Evolutionary conservation across 352 stramenopile species (phyloP).

Genomic region (Globisporangium perplexum): DNA sequence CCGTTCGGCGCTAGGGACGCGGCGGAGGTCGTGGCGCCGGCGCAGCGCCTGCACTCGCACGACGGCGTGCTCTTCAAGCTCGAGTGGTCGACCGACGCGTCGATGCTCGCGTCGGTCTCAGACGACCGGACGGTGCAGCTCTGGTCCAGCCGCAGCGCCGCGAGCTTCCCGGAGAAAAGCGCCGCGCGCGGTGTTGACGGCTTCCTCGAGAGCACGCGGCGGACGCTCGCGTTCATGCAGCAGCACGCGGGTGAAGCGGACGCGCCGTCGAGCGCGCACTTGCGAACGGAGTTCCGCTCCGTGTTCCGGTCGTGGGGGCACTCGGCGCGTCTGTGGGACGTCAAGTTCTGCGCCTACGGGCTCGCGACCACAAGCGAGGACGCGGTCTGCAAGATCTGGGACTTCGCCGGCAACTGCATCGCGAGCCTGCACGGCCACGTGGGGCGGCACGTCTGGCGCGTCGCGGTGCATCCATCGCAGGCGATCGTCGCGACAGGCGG

Average conservation of each 20-base stretch:
- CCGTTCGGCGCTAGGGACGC: slow-evolving; percentile 16
- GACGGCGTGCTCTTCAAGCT: slow-evolving; percentile 86
- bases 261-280: not conserved
- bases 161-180: slow-evolving; percentile 4
- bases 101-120: slow-evolving; percentile 72
- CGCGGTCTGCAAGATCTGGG: slow-evolving; percentile 71
- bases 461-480: slow-evolving; percentile 46
- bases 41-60: slow-evolving; percentile 70
- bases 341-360: slow-evolving; percentile 48
- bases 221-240: slow-evolving; percentile 10
- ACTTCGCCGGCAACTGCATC: slow-evolving; percentile 45
- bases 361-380: slow-evolving; percentile 76
- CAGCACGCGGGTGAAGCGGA: not conserved
- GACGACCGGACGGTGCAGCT: slow-evolving; percentile 83
- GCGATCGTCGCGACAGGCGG: slow-evolving; percentile 59
- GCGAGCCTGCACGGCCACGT: slow-evolving; percentile 72
- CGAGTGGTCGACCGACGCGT: slow-evolving; percentile 61
- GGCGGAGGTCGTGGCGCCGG: slow-evolving; percentile 21
- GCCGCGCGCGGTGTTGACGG: not conserved
- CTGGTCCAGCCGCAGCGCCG: slow-evolving; percentile 42
- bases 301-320: slow-evolving; percentile 80
- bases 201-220: slow-evolving; percentile 10
- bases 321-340: slow-evolving; percentile 81
- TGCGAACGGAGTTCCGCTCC: slow-evolving; percentile 30
- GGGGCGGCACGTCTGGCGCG: slow-evolving; percentile 75